phyloP scores from a whole-genome alignment of 495 filamentous ascomycete genomes.

The Tetracladium setigerum region DNA sequence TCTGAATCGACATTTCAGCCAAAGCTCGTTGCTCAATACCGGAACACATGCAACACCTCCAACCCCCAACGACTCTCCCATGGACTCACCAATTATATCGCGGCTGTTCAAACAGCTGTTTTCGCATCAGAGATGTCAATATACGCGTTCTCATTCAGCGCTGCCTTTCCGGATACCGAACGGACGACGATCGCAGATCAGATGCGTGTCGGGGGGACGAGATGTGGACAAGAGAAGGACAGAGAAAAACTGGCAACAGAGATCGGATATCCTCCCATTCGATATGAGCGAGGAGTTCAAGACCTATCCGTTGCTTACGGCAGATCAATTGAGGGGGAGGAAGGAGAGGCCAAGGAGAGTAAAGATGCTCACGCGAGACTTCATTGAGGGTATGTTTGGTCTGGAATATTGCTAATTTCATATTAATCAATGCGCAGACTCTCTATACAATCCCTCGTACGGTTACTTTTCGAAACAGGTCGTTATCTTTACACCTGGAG shows the following conservation, averaged over 20 bases:
- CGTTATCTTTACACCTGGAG: constrained; percentile 87
- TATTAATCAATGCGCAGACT: constrained; percentile 49
- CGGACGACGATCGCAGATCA: constrained; percentile 19
- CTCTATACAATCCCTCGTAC: constrained; percentile 93
- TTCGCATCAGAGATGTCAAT: constrained; percentile 60
- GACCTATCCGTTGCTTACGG: constrained; percentile 75
- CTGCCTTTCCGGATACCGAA: constrained; percentile 33
- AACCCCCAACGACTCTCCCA: constrained; percentile 25
- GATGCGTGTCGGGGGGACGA: constrained; percentile 8
- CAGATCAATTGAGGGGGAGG: constrained; percentile 61
- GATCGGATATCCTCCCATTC: constrained; percentile 57
- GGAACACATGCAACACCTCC: neutral
- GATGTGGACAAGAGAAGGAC: constrained; percentile 17
- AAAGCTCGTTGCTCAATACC: constrained; percentile 6
- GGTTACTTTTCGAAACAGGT: constrained; percentile 98
- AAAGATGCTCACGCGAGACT: constrained; percentile 95
- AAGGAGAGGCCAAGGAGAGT: constrained; percentile 76
- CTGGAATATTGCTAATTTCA: constrained; percentile 3
- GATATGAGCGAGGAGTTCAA: constrained; percentile 75
- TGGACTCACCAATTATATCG: constrained; percentile 76
- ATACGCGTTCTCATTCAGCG: constrained; percentile 38
- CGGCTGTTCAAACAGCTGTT: constrained; percentile 82
- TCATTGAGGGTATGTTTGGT: constrained; percentile 73
- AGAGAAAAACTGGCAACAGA: constrained; percentile 71
- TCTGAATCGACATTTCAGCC: constrained; percentile 1